phyloP scores from a whole-genome alignment of 495 filamentous ascomycete species.

The Astrocystis sublimbata region DNA sequence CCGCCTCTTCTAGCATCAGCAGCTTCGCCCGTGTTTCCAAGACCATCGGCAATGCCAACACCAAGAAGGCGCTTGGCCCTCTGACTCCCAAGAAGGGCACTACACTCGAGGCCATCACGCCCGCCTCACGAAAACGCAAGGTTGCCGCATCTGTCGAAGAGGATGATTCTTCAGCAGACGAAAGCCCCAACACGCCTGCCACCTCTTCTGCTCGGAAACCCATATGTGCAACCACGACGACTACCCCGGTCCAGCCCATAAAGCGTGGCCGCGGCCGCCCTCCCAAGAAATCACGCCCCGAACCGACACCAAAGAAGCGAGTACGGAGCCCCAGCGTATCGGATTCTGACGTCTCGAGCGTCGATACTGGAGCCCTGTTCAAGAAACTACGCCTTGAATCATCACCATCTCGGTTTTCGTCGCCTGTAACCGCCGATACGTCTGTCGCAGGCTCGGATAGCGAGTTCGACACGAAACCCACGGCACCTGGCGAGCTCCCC shows the following conservation, averaged over 20 bases:
- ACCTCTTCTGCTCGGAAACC: conserved; percentile 15
- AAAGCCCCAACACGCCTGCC: conserved; percentile 20
- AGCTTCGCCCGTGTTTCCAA: conserved; percentile 44
- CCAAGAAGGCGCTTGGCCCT: conserved; percentile 30
- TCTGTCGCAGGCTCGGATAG: conserved; percentile 27
- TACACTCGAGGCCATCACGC: conserved; percentile 25
- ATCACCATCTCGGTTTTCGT: conserved; percentile 34
- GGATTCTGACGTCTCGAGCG: conserved; percentile 30
- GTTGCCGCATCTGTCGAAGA: conserved; percentile 24
- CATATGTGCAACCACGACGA: background rate
- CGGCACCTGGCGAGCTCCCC: conserved; percentile 41
- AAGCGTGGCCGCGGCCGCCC: conserved; percentile 27
- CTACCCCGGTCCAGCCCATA: conserved; percentile 9
- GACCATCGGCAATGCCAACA: conserved; percentile 16
- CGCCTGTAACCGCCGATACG: conserved; percentile 32
- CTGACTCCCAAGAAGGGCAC: conserved; percentile 26
- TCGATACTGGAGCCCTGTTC: conserved; percentile 35
- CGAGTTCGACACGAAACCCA: conserved; percentile 26
- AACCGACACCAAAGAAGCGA: conserved; percentile 25
- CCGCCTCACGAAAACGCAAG: conserved; percentile 34
- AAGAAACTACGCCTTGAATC: conserved; percentile 44
- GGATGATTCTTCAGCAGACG: conserved; percentile 28
- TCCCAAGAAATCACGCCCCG: conserved; percentile 24
- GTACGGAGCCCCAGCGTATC: conserved; percentile 29
- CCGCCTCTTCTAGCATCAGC: conserved; percentile 33